A percentile compares a stretch with the other conserved stretches of the same genome.
Conservation (phyloP, 2,329 filamentous ascomycete genomes). For the Arthroderma sp. region DNA sequence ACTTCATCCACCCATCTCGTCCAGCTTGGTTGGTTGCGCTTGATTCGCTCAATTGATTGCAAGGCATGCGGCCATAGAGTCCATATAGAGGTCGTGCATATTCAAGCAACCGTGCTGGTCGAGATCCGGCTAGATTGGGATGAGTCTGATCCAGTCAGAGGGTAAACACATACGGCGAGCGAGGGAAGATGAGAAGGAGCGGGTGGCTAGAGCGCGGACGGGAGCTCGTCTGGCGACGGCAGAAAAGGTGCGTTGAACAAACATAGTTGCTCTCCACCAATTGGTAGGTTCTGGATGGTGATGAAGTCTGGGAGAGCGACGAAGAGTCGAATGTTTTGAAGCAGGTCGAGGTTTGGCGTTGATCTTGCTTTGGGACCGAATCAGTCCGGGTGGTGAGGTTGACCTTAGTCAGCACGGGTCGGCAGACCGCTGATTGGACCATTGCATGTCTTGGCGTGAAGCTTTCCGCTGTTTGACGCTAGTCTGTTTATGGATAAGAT, state of each 20-base stretch:
- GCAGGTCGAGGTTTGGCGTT: slow-evolving; percentile 2
- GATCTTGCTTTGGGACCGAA: slow-evolving; percentile 5
- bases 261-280: slow-evolving; percentile 24
- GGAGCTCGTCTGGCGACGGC: slow-evolving; percentile 34
- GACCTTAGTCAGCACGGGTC: slow-evolving; percentile 7
- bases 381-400: slow-evolving; percentile 9
- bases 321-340: neutral
- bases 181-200: slow-evolving; percentile 34
- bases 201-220: slow-evolving; percentile 27
- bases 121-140: too few relatives aligned
- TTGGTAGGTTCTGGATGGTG: neutral
- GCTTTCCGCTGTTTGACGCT: too few relatives aligned
- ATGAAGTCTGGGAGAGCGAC: too few relatives aligned
- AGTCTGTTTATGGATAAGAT: too few relatives aligned
- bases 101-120: too few relatives aligned
- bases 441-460: too few relatives aligned
- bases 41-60: slow-evolving; percentile 3
- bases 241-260: slow-evolving; percentile 34
- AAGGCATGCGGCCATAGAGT: too few relatives aligned
- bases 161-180: slow-evolving; percentile 31
- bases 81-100: too few relatives aligned
- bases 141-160: too few relatives aligned
- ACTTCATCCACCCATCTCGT: neutral
- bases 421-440: neutral
- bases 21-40: neutral